These are phyloP conservation scores for Hippophae tibetana DNA, from an alignment of 306 rosid genomes.

Conservation along the genomic window DNA sequence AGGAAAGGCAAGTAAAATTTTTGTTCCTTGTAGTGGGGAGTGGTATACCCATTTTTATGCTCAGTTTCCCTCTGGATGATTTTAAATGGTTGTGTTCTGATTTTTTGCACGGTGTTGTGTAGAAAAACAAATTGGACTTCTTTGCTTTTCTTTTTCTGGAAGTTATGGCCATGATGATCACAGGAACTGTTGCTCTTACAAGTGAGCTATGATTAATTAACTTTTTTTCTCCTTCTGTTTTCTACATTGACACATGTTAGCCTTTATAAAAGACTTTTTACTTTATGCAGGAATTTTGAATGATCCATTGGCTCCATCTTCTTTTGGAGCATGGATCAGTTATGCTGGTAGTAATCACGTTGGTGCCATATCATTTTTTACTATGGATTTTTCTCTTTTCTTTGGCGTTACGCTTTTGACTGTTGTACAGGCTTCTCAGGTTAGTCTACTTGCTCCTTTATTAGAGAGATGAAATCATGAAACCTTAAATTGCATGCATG, in stretches of 20 bases:
- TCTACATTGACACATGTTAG: neutral
- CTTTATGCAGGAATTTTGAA: constrained; percentile 52
- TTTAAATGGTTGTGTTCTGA: neutral
- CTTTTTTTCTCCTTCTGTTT: neutral
- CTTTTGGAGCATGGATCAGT: constrained; percentile 75
- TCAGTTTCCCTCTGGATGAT: neutral
- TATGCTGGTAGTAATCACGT: constrained; percentile 45
- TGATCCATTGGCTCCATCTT: constrained; percentile 64
- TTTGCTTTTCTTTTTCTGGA: constrained; percentile 73
- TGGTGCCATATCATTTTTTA: constrained; percentile 76
- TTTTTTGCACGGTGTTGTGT: constrained; percentile 17
- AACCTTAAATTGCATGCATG: too few relatives aligned
- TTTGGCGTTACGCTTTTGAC: constrained; percentile 71
- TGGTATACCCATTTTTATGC: too few relatives aligned
- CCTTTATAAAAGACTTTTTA: constrained; percentile 23
- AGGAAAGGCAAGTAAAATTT: constrained; percentile 61
- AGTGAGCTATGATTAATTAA: constrained; percentile 42
- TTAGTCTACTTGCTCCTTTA: constrained; percentile 16
- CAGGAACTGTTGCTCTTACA: constrained; percentile 70
- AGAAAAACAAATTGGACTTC: constrained; percentile 98
- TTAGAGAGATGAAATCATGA: neutral
- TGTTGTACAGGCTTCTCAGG: constrained; percentile 85
- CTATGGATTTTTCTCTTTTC: constrained; percentile 75
- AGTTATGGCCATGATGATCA: constrained; percentile 79
- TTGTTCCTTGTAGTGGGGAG: neutral